Percentiles rank a stretch among this genome's conserved stretches.
Evolutionary conservation across 2,329 filamentous ascomycete species (phyloP).

Genomic region (Hymenoscyphus scutula): DNA sequence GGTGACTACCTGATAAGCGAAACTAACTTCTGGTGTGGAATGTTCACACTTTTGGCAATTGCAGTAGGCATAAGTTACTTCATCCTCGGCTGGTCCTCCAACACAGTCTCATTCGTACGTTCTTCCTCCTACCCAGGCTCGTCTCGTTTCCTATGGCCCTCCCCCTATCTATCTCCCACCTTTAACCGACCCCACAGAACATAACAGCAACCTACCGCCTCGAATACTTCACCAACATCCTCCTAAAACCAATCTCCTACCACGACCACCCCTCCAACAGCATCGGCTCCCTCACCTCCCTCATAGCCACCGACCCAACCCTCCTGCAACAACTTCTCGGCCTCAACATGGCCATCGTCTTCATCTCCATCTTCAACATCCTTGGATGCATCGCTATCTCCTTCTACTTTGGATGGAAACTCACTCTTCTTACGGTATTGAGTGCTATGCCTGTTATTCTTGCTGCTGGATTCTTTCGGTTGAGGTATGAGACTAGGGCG

Average conservation of each 20-base stretch:
- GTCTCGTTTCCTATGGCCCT: too few relatives aligned
- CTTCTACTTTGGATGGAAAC: constrained; percentile 72
- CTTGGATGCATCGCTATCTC: constrained; percentile 62
- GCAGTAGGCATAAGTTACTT: constrained; percentile 38
- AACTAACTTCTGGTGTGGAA: constrained; percentile 47
- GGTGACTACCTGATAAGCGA: constrained; percentile 24
- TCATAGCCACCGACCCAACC: constrained; percentile 46
- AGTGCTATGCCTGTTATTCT: constrained; percentile 52
- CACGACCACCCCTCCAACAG: constrained; percentile 45
- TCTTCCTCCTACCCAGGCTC: too few relatives aligned
- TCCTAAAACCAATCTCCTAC: constrained; percentile 41
- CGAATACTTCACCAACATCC: constrained; percentile 43
- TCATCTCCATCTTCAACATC: constrained; percentile 63
- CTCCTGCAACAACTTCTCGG: constrained; percentile 48
- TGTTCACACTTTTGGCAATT: constrained; percentile 47
- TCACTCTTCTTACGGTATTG: constrained; percentile 64
- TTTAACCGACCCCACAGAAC: constrained; percentile 19
- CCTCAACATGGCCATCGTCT: constrained; percentile 49
- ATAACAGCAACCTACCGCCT: constrained; percentile 38
- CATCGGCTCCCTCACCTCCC: constrained; percentile 44
- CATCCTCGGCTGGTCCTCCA: constrained; percentile 38
- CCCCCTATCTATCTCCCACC: background rate
- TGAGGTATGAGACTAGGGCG: constrained; percentile 51
- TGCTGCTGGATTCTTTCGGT: constrained; percentile 45
- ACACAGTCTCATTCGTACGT: constrained; percentile 37